phyloP scores from a whole-genome alignment of 2,329 filamentous ascomycete genomes.

The Pleomassaria siparia region DNA sequence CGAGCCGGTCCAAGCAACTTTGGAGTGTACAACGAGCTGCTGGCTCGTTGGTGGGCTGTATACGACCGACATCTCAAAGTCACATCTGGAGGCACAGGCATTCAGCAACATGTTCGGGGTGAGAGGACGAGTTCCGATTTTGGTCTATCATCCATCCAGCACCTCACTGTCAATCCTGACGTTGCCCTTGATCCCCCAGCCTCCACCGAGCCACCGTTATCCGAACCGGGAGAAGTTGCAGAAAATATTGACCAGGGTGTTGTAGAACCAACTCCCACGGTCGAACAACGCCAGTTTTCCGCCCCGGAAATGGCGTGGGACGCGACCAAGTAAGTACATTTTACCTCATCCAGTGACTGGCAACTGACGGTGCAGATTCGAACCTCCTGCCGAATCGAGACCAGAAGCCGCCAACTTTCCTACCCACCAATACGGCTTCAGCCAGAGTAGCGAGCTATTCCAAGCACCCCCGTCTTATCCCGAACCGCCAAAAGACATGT shows the following conservation, averaged over 20 bases:
- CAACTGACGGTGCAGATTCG: conserved; percentile 30
- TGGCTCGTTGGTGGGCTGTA: conserved; percentile 89
- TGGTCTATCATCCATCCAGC: conserved; percentile 15
- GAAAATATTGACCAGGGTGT: conserved; percentile 49
- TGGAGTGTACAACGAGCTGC: conserved; percentile 77
- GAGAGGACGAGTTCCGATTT: conserved; percentile 24
- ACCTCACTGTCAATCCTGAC: conserved; percentile 19
- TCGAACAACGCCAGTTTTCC: conserved; percentile 55
- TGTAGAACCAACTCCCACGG: conserved; percentile 47
- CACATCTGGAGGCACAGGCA: conserved; percentile 8
- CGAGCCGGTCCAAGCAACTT: conserved; percentile 52
- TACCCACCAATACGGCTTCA: conserved; percentile 79
- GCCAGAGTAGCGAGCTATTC: conserved; percentile 72
- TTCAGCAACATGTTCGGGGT: conserved; percentile 31
- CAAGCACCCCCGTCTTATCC: conserved; percentile 76
- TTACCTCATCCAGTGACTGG: neutral
- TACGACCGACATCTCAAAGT: conserved; percentile 81
- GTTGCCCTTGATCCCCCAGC: conserved; percentile 31
- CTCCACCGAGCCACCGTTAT: conserved; percentile 47
- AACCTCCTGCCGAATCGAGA: conserved; percentile 64
- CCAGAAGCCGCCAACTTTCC: conserved; percentile 88
- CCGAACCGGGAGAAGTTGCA: conserved; percentile 45
- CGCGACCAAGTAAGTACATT: conserved; percentile 55
- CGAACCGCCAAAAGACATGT: conserved; percentile 84
- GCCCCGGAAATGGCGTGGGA: conserved; percentile 65